phyloP scores from a whole-genome alignment of 192 early-diverging fungal genomes.

The Backusella tarrabulga region DNA sequence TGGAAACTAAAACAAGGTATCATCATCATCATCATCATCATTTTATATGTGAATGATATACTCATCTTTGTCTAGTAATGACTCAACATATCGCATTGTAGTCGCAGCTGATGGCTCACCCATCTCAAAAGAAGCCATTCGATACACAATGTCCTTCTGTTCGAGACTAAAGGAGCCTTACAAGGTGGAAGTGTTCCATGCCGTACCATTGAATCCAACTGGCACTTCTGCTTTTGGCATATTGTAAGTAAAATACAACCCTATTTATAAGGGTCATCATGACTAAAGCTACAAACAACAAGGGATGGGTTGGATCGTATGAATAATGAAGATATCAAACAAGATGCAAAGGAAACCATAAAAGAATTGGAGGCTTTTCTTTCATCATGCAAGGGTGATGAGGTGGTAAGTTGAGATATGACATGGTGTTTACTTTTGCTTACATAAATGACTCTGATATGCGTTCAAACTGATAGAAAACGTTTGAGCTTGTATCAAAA shows the following conservation, averaged over 20 bases:
- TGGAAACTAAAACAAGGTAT: neutral
- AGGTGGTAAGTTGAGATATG: neutral
- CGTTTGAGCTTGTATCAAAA: neutral
- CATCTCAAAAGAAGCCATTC: conserved; percentile 1
- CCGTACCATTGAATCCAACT: neutral
- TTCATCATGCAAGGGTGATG: neutral
- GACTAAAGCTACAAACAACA: neutral
- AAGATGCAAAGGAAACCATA: neutral
- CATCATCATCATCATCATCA: neutral
- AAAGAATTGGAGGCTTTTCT: neutral
- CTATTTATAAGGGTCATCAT: no score
- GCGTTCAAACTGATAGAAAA: neutral
- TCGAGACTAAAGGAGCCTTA: neutral
- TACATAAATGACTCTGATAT: neutral
- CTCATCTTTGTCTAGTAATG: no score
- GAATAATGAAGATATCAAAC: conserved; percentile 10
- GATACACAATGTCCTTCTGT: neutral
- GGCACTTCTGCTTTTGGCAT: neutral
- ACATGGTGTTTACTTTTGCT: neutral
- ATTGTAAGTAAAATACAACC: neutral
- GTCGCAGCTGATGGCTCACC: neutral
- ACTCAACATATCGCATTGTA: neutral
- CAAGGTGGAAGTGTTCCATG: neutral
- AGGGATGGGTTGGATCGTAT: conserved; percentile 4
- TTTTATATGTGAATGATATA: neutral